phyloP scores from a whole-genome alignment of 1,284 basidiomycete genomes.

The Irpex sp. region DNA sequence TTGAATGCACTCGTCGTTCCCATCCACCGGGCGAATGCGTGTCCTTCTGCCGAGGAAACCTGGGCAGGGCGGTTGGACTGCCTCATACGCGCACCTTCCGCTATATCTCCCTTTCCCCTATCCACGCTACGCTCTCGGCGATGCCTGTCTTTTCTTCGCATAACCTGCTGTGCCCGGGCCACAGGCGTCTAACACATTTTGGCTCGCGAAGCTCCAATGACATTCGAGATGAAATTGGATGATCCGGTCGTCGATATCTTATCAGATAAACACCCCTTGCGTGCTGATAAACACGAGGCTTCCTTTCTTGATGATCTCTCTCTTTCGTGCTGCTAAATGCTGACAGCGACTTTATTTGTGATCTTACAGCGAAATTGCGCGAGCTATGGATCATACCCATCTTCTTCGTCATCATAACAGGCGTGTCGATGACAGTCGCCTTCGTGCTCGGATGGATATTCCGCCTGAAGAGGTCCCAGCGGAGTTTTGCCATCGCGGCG shows the following conservation, averaged over 20 bases:
- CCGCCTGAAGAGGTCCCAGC: slow-evolving; percentile 58
- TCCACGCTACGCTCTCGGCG: not conserved
- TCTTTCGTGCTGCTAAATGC: not conserved
- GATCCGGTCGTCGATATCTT: not conserved
- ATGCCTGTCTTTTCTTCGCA: not conserved
- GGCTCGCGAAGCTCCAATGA: not conserved
- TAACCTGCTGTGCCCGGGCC: not conserved
- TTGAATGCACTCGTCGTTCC: not conserved
- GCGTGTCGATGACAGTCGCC: slow-evolving; percentile 56
- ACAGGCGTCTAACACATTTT: not conserved
- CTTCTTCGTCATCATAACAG: slow-evolving; percentile 70
- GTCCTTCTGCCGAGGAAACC: not conserved
- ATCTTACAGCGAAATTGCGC: slow-evolving; percentile 61
- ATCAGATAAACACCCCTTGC: not conserved
- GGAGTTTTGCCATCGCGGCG: slow-evolving; percentile 82
- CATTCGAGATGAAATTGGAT: not conserved
- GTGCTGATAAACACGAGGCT: slow-evolving; percentile 19
- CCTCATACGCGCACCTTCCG: too few relatives aligned
- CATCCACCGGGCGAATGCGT: not conserved
- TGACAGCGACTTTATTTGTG: slow-evolving; percentile 14
- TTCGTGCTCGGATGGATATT: slow-evolving; percentile 48
- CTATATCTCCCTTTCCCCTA: not conserved
- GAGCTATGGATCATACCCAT: slow-evolving; percentile 94
- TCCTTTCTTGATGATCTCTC: not conserved
- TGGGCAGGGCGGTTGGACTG: too few relatives aligned